phyloP scores from a whole-genome alignment of 164 flowering plant species.

The Echeveria elegans region DNA sequence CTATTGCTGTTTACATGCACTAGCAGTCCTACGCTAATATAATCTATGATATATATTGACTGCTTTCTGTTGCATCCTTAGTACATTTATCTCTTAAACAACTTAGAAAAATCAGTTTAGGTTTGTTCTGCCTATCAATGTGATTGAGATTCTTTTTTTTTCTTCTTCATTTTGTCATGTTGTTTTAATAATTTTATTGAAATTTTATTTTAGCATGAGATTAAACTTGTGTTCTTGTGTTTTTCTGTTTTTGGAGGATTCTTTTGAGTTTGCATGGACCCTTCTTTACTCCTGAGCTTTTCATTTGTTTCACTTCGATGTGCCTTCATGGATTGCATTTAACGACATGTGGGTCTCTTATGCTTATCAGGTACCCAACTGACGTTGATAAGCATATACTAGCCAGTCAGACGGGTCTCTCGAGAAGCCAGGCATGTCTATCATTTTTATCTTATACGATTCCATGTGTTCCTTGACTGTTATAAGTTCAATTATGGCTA shows the following conservation, averaged over 20 bases:
- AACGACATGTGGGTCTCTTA: background rate
- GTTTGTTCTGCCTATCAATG: slow-evolving; percentile 17
- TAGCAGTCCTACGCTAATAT: background rate
- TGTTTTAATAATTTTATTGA: too few relatives aligned
- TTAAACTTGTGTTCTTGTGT: slow-evolving; percentile 7
- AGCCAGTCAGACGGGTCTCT: slow-evolving; percentile 95
- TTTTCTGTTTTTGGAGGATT: slow-evolving; percentile 16
- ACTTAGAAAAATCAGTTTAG: slow-evolving; percentile 11
- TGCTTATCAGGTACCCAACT: slow-evolving; percentile 64
- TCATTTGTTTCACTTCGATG: background rate
- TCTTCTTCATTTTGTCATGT: slow-evolving; percentile 1
- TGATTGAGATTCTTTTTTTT: slow-evolving; percentile 25
- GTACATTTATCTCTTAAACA: background rate
- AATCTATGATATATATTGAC: too few relatives aligned
- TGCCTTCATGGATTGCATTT: background rate
- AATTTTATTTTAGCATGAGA: slow-evolving; percentile 13
- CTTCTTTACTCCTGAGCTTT: too few relatives aligned
- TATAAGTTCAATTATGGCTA: background rate
- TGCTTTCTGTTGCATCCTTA: background rate
- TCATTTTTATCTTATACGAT: too few relatives aligned
- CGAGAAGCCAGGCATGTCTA: slow-evolving; percentile 90
- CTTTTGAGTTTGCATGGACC: slow-evolving; percentile 15
- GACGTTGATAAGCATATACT: slow-evolving; percentile 92
- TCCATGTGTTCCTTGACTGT: too few relatives aligned
- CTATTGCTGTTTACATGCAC: background rate